These are phyloP conservation scores for Crithidia expoeki DNA, from an alignment of 208 protist genomes.

Conservation along the genomic window DNA sequence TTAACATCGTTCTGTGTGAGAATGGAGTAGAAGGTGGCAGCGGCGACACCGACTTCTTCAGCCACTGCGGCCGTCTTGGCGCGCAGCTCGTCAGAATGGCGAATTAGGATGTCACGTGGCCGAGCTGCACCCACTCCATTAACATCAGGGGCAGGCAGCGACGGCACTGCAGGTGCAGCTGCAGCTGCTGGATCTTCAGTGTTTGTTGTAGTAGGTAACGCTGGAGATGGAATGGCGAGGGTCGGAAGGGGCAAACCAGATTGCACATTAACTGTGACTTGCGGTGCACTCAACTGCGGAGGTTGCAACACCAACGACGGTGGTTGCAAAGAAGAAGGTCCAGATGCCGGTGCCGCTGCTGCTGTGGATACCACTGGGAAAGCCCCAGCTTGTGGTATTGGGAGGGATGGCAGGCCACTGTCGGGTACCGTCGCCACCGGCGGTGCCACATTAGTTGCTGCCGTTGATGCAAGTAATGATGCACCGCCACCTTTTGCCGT, in stretches of 20 bases:
- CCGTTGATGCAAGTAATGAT: too few species aligned
- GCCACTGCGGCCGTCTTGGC: constrained; percentile 28
- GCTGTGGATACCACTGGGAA: neutral
- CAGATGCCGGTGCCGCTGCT: neutral
- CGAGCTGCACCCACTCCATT: constrained; percentile 29
- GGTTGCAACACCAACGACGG: constrained; percentile 9
- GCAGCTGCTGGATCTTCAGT: neutral
- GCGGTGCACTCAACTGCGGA: constrained; percentile 14
- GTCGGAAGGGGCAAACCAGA: neutral
- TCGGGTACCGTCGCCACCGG: neutral
- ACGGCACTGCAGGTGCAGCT: neutral
- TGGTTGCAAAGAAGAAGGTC: constrained; percentile 2
- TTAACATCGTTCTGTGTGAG: constrained; percentile 5
- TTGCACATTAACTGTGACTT: neutral
- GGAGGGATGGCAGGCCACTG: constrained; percentile 6
- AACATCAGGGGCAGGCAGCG: neutral
- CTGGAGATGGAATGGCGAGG: neutral
- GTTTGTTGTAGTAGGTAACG: neutral
- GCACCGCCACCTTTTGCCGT: too few species aligned
- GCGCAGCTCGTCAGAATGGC: constrained; percentile 58
- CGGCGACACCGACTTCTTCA: constrained; percentile 27
- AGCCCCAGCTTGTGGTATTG: neutral
- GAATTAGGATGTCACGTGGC: constrained; percentile 58
- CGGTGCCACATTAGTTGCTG: neutral
- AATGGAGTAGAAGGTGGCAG: constrained; percentile 23